phyloP scores from a whole-genome alignment of 768 basidiomycete species.

The Gelatoporia subvermispora region DNA sequence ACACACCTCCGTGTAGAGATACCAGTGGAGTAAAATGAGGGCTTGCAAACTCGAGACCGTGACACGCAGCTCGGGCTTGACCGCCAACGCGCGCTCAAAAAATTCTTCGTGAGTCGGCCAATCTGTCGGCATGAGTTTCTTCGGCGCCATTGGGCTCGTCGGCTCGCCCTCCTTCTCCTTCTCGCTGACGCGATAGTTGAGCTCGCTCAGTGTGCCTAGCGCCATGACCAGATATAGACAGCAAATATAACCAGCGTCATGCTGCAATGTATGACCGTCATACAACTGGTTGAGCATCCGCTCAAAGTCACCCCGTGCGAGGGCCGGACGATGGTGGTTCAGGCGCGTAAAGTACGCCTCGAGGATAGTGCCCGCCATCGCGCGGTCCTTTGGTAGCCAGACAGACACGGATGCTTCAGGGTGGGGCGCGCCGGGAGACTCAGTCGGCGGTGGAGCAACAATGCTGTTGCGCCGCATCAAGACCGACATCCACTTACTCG shows the following conservation, averaged over 20 bases:
- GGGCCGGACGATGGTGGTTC: conserved; percentile 78
- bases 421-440: conserved; percentile 7
- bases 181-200: conserved; percentile 64
- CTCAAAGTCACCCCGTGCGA: conserved; percentile 64
- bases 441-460: conserved; percentile 17
- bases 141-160: conserved; percentile 32
- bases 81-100: conserved; percentile 69
- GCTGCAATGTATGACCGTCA: conserved; percentile 42
- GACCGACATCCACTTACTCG: conserved; percentile 55
- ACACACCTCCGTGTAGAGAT: conserved; percentile 80
- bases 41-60: conserved; percentile 81
- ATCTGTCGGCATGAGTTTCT: conserved; percentile 56
- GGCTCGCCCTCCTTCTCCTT: conserved; percentile 36
- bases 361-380: conserved; percentile 56
- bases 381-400: conserved; percentile 76
- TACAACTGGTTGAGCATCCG: conserved; percentile 63
- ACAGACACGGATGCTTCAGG: conserved; percentile 38
- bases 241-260: conserved; percentile 78
- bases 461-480: conserved; percentile 40
- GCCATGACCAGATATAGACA: conserved; percentile 74
- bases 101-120: conserved; percentile 87
- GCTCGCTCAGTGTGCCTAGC: conserved; percentile 76
- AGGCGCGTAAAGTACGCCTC: conserved; percentile 73
- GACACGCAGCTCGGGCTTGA: conserved; percentile 80
- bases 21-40: conserved; percentile 82